Evolutionary conservation across 352 stramenopile species (phyloP).

Genomic region (Phytophthora foliorum): DNA sequence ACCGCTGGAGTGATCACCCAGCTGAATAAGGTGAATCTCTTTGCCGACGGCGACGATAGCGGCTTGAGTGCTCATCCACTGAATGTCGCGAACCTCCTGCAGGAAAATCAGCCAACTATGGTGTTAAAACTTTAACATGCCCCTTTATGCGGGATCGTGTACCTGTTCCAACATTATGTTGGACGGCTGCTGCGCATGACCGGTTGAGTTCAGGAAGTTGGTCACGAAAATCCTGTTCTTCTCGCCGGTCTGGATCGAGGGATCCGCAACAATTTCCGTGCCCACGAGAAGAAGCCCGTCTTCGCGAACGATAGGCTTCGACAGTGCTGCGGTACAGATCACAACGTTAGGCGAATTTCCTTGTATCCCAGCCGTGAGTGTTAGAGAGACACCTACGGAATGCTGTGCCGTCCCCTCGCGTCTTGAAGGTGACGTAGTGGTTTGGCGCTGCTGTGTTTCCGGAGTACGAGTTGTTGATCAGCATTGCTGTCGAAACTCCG

Average conservation of each 20-base stretch:
- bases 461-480: slow-evolving; percentile 24
- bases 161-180: slow-evolving; percentile 59
- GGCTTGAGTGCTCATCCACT: slow-evolving; percentile 61
- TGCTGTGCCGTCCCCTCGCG: slow-evolving; percentile 40
- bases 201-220: slow-evolving; percentile 46
- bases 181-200: slow-evolving; percentile 25
- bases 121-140: background rate
- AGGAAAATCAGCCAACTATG: slow-evolving; percentile 2
- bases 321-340: slow-evolving; percentile 57
- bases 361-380: background rate
- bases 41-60: slow-evolving; percentile 75
- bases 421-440: slow-evolving; percentile 43
- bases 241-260: slow-evolving; percentile 2
- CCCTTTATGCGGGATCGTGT: background rate
- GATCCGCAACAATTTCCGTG: slow-evolving; percentile 49
- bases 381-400: slow-evolving; percentile 41
- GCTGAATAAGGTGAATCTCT: slow-evolving; percentile 72
- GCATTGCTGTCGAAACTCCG: slow-evolving; percentile 13
- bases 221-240: slow-evolving; percentile 76
- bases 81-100: slow-evolving; percentile 79
- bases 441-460: slow-evolving; percentile 10
- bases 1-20: slow-evolving; percentile 37
- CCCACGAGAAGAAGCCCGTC: slow-evolving; percentile 80
- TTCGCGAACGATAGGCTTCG: slow-evolving; percentile 80
- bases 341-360: slow-evolving; percentile 9